A percentile compares a stretch with the other conserved stretches of the same genome.
phyloP scores from a whole-genome alignment of 345 rosid species.

The Stellera chamaejasme region DNA sequence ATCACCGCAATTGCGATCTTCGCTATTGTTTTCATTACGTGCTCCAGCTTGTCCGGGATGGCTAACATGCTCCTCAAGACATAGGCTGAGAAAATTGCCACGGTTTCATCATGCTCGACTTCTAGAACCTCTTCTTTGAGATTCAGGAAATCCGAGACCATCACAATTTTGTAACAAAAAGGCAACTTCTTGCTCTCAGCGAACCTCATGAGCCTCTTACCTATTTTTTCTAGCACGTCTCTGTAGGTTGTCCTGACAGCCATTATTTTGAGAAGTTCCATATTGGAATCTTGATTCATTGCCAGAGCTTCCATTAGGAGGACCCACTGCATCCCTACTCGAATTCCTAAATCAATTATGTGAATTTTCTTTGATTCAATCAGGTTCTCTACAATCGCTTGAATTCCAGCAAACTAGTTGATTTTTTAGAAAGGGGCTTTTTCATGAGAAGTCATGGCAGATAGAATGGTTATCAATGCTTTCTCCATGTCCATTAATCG shows the following conservation, averaged over 20 bases:
- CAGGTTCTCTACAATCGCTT: conserved; percentile 37
- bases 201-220: conserved; percentile 27
- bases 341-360: conserved; percentile 29
- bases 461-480: conserved; percentile 6
- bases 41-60: conserved; percentile 26
- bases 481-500: conserved; percentile 9
- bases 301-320: conserved; percentile 45
- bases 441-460: conserved; percentile 19
- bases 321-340: conserved; percentile 33
- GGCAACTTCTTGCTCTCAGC: conserved; percentile 31
- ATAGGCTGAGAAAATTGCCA: conserved; percentile 18
- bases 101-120: conserved; percentile 23
- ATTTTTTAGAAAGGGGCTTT: conserved; percentile 28
- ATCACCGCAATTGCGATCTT: conserved; percentile 27
- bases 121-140: conserved; percentile 32
- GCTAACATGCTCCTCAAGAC: conserved; percentile 16
- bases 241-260: conserved; percentile 24
- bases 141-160: conserved; percentile 32
- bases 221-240: conserved; percentile 23
- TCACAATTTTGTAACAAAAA: conserved; percentile 25
- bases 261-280: conserved; percentile 40
- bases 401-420: conserved; percentile 30
- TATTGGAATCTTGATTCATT: conserved; percentile 11
- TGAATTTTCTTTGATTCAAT: conserved; percentile 33
- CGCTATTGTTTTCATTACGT: conserved; percentile 25